Base-by-base conservation (phyloP, 129 eudicot genomes). In the Helianthus tuberosus region DNA sequence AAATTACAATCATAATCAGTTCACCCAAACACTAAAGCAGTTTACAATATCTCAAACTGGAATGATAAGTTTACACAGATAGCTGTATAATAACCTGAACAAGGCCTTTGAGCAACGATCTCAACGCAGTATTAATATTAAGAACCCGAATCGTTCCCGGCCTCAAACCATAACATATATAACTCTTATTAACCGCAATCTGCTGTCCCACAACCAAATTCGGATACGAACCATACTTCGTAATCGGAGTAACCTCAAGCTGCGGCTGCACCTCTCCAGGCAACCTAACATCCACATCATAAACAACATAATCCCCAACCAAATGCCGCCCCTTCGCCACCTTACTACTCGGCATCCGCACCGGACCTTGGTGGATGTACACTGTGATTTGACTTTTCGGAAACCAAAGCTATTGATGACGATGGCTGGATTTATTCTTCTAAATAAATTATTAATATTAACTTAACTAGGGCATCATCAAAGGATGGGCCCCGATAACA, bases 191-290 rank as follows among this genome's bases (percentile, higher is more conserved):
- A 7, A 92, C 98, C n/a, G 96, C 96, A 71, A 89, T 87, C 69
- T 92, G 98, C n/a, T 91, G 75, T 1, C 98, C 98, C 47, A 92
- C 69, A 10, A 89, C 89, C 36, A 92, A 82, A 5, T 89, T 87
- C 66, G 98, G 98, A 71, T 92, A 96, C 12, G 98, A 92, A 3
- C 74, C 91, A 61, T 92, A 92, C 85, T 89, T 92, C 0, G 96
- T 89, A 61, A 89, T 89, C 4, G 98, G 98, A 25, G 91, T 92
- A 44, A 92, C 98, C 81, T 92, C 98, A 23, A 92, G 87, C 77
- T 92, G 98, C 0, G 98, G 98, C 84, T 89, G 98, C 69, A 84
- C 79, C 83, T 92, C 98, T 6, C 96, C 94, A 8, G 84, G 80
- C 71, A 89, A 63, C 78, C 96, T 89, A 73, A 80, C 92, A 72